Evolutionary conservation across 129 eudicot genomes (phyloP), one percentile per base, ranked within the genome.

Genomic region (Glebionis coronaria): DNA sequence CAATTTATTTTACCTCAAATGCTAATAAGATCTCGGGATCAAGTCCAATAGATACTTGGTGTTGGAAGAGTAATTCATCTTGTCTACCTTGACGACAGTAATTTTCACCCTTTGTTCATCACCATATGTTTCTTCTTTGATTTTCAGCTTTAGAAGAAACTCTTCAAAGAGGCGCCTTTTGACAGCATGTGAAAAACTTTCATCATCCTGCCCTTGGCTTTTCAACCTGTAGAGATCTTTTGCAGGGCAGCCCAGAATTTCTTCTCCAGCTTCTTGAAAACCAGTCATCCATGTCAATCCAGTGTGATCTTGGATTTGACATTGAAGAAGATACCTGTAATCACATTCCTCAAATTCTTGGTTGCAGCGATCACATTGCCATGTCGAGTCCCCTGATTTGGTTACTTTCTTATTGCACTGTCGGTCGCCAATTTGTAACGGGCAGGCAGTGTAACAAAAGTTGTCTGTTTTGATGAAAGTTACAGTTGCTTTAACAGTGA

Each of bases 401-500:
- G 95, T 80, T 40, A 86, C 98, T 82, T 93, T 88, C 82, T 86
- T 93, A 52, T 47, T 82, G 63, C 98, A 93, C 73, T 84, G 91
- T 60, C 90, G 70, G 45, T 84, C 98, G 4, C 98, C 97, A 15
- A 70, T 79, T 77, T 78, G 78, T 64, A 88, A 79, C 6, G 96
- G 97, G 78, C 98, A 93, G 55, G 97, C 98, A 0, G 98, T 88
- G 85, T 93, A 93, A 71, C 90, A 93, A 57, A 93, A 86, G 45
- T 9, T 80, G 73, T 89, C 97, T 0, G 97, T 86, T 70, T 88
- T 93, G 19, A 88, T 84, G 23, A 76, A 88, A 66, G 80, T 65
- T 61, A 88, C 11, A 29, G 90, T 76, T 35, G 90, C 98, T 70
- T 84, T 94, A 19, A 90, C 90, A 3, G 95, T 80, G 44, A 89